These are phyloP conservation scores for Plasmopara muralis DNA, from an alignment of 352 stramenopile species.

Conservation along the genomic window DNA sequence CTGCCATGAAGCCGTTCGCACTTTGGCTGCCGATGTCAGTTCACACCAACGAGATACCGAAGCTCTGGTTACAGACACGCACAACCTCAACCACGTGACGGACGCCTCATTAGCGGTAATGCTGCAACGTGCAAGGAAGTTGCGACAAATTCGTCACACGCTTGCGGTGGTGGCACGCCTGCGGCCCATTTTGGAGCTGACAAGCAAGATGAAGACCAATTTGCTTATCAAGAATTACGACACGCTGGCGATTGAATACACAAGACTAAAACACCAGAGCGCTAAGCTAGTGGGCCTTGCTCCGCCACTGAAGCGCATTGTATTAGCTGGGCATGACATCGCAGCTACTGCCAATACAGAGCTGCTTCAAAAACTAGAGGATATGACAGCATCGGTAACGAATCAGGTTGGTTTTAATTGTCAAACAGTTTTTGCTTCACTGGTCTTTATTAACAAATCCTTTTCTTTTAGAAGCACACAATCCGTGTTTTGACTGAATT, in stretches of 20 bases:
- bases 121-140: constrained; percentile 65
- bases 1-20: constrained; percentile 70
- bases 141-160: constrained; percentile 70
- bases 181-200: constrained; percentile 66
- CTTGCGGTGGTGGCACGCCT: constrained; percentile 61
- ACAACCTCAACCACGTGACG: constrained; percentile 47
- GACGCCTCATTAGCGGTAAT: constrained; percentile 71
- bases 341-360: constrained; percentile 50
- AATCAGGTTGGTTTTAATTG: constrained; percentile 37
- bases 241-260: constrained; percentile 67
- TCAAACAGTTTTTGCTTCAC: background rate
- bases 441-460: background rate
- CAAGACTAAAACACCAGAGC: constrained; percentile 57
- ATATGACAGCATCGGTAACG: constrained; percentile 45
- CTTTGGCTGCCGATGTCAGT: constrained; percentile 53
- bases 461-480: constrained; percentile 35
- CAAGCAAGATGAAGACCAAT: constrained; percentile 67
- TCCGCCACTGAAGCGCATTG: constrained; percentile 43
- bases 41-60: constrained; percentile 56
- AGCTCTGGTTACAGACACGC: constrained; percentile 42
- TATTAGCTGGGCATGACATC: constrained; percentile 52
- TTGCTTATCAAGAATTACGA: constrained; percentile 59
- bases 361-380: constrained; percentile 56
- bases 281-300: constrained; percentile 48
- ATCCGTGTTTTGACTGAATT: constrained; percentile 53